A percentile compares a stretch with the other conserved stretches of the same genome.
Evolutionary conservation across 1,284 basidiomycete genomes (phyloP).

Genomic region (Cutaneotrichosporon arboriforme): DNA sequence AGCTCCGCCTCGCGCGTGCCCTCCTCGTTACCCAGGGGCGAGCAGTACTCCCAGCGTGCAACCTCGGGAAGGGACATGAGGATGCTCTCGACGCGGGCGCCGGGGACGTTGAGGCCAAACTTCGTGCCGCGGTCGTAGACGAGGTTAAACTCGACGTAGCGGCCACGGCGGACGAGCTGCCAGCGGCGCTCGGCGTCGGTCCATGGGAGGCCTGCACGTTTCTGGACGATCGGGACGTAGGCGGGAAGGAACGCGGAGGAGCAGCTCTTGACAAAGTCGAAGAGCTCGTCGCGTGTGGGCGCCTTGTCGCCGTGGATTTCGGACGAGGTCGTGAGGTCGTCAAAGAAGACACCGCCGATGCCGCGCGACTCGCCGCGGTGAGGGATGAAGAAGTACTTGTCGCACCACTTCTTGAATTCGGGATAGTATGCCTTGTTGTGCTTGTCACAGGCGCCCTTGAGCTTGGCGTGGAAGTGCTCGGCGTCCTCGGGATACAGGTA

Average conservation of each 20-base stretch:
- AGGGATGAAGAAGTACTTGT: constrained; percentile 92
- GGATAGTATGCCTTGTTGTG: constrained; percentile 69
- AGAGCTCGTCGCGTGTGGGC: constrained; percentile 60
- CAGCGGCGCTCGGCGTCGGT: constrained; percentile 67
- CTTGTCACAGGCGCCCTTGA: constrained; percentile 70
- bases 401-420: constrained; percentile 91
- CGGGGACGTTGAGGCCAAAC: constrained; percentile 85
- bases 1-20: constrained; percentile 68
- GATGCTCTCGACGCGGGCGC: constrained; percentile 87
- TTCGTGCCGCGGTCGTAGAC: constrained; percentile 65
- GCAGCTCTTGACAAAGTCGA: constrained; percentile 60
- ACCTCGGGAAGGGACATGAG: constrained; percentile 84
- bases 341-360: constrained; percentile 94
- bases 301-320: constrained; percentile 33
- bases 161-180: constrained; percentile 81
- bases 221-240: constrained; percentile 74
- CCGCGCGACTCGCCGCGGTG: constrained; percentile 87
- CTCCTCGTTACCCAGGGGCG: constrained; percentile 63
- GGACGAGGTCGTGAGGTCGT: constrained; percentile 61
- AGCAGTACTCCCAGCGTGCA: constrained; percentile 91
- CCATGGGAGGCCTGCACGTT: constrained; percentile 55
- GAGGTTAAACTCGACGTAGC: constrained; percentile 93
- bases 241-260: constrained; percentile 79
- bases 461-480: constrained; percentile 73
- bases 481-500: constrained; percentile 88